These are phyloP conservation scores for Crassisporium funariophilum DNA, from an alignment of 768 basidiomycete species.

Conservation along the genomic window DNA sequence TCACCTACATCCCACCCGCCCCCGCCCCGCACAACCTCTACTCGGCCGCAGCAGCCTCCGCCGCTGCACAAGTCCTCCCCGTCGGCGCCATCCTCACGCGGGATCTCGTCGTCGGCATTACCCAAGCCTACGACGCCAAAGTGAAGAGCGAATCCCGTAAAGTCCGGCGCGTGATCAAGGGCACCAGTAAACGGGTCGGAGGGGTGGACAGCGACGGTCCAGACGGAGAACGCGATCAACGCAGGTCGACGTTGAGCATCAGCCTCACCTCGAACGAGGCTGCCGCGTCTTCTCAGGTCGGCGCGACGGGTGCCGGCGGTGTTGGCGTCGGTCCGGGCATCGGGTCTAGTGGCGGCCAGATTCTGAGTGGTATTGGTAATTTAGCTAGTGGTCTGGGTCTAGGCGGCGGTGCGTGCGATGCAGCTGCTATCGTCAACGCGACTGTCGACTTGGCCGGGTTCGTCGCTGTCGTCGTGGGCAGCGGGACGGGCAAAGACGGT, in stretches of 20 bases:
- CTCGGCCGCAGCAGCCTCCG: conserved; percentile 9
- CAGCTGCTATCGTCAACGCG: conserved; percentile 44
- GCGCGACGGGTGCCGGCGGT: not conserved
- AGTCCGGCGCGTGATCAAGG: conserved; percentile 62
- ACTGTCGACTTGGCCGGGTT: conserved; percentile 57
- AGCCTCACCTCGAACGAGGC: conserved; percentile 3
- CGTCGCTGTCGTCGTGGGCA: conserved; percentile 43
- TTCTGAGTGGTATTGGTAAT: conserved; percentile 45
- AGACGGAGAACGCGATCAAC: conserved; percentile 29
- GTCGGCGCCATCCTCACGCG: conserved; percentile 39
- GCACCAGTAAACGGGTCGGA: conserved; percentile 63
- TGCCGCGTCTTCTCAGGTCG: conserved; percentile 4
- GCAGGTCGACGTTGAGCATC: conserved; percentile 22
- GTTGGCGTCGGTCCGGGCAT: conserved; percentile 14
- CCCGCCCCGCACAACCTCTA: conserved; percentile 18
- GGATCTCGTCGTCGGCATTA: conserved; percentile 48
- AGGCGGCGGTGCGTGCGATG: conserved; percentile 33
- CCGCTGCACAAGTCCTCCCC: conserved; percentile 17
- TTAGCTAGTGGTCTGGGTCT: conserved; percentile 29
- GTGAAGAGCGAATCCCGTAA: conserved; percentile 52
- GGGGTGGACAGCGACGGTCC: conserved; percentile 30
- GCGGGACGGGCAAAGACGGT: not conserved
- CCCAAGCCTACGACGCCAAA: conserved; percentile 50
- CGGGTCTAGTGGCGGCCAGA: conserved; percentile 33
- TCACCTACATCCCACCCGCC: conserved; percentile 21